A percentile compares a stretch with the other conserved stretches of the same genome.
These are phyloP conservation scores for Epipyxis sp. DNA, from an alignment of 108 stramenopile genomes.

Conservation along the genomic window DNA sequence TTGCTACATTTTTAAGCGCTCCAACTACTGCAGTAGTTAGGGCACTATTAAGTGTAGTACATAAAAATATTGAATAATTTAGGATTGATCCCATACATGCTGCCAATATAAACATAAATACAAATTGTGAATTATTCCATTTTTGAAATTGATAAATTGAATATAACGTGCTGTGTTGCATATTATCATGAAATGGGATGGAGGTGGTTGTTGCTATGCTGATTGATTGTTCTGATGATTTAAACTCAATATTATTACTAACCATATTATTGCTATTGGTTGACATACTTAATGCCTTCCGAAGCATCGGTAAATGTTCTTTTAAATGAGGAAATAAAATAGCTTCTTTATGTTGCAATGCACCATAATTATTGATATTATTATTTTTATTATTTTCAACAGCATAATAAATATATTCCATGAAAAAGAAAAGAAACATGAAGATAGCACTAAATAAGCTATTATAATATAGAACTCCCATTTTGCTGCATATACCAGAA, in stretches of 20 bases:
- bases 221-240: too few relatives aligned
- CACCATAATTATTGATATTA: neutral
- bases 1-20: slow-evolving; percentile 39
- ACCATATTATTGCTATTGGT: too few relatives aligned
- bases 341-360: neutral
- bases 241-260: too few relatives aligned
- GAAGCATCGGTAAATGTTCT: neutral
- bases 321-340: neutral
- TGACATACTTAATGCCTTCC: neutral
- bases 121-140: slow-evolving; percentile 31
- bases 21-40: slow-evolving; percentile 67
- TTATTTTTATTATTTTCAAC: too few relatives aligned
- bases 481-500: slow-evolving; percentile 53
- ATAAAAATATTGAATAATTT: slow-evolving; percentile 66
- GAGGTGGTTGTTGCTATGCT: neutral
- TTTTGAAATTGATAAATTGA: neutral
- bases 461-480: slow-evolving; percentile 57
- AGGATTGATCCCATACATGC: slow-evolving; percentile 55
- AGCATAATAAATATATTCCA: slow-evolving; percentile 5
- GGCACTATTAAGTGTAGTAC: slow-evolving; percentile 64
- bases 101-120: slow-evolving; percentile 41
- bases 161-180: neutral
- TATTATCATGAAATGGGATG: neutral
- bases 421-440: slow-evolving; percentile 28
- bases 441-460: slow-evolving; percentile 39